These are phyloP conservation scores for Pleurostoma richardsiae DNA, from an alignment of 2,329 filamentous ascomycete species.

Conservation along the genomic window DNA sequence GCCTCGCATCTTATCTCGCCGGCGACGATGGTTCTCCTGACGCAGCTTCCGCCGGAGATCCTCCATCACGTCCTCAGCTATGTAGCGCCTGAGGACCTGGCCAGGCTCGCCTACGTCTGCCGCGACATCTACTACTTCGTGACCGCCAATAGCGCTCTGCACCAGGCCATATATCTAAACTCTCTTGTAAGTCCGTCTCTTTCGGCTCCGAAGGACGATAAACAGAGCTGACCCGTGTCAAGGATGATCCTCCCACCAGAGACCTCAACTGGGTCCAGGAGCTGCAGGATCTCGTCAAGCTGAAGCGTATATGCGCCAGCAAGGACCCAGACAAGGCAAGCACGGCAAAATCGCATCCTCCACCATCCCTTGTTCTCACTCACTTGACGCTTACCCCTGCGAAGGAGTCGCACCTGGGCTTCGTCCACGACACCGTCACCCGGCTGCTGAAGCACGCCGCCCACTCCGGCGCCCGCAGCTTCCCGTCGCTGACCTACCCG, in stretches of 20 bases:
- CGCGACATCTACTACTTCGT: constrained; percentile 48
- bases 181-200: constrained; percentile 37
- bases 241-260: constrained; percentile 3
- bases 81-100: constrained; percentile 52
- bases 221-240: neutral
- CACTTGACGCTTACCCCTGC: neutral
- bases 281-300: constrained; percentile 35
- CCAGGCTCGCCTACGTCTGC: constrained; percentile 45
- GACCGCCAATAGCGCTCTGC: constrained; percentile 52
- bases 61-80: constrained; percentile 55
- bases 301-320: constrained; percentile 36
- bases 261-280: constrained; percentile 19
- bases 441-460: constrained; percentile 40
- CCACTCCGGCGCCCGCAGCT: constrained; percentile 21
- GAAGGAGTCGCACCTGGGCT: constrained; percentile 37
- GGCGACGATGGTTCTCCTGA: constrained; percentile 23
- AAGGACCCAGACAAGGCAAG: constrained; percentile 33
- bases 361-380: neutral
- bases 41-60: constrained; percentile 55
- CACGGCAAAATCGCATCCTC: neutral
- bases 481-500: constrained; percentile 27
- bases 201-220: neutral
- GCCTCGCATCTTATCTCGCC: neutral
- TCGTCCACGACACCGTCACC: constrained; percentile 40
- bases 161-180: constrained; percentile 56